These are phyloP conservation scores for Rhododendron molle DNA, from an alignment of 148 eudicot species.

Conservation along the genomic window DNA sequence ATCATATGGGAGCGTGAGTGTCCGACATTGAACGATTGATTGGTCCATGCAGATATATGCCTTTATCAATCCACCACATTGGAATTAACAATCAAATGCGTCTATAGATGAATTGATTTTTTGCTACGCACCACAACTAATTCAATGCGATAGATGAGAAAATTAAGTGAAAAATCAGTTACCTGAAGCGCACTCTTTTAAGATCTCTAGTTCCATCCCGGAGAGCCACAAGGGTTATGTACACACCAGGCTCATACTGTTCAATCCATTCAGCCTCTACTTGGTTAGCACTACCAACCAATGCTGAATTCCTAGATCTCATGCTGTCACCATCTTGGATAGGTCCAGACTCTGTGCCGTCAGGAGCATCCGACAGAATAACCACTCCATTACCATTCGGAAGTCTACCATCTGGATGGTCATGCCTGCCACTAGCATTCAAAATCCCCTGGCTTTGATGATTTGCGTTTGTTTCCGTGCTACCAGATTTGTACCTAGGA, in stretches of 20 bases:
- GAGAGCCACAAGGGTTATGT: constrained; percentile 85
- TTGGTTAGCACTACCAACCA: constrained; percentile 41
- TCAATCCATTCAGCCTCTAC: constrained; percentile 97
- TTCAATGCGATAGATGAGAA: not conserved
- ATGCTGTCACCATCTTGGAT: constrained; percentile 44
- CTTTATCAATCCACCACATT: not conserved
- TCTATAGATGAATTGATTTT: not conserved
- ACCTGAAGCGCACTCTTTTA: constrained; percentile 99
- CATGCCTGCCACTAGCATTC: constrained; percentile 36
- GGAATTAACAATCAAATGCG: not conserved
- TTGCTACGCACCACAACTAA: not conserved
- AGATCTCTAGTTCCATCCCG: constrained; percentile 93
- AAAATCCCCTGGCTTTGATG: constrained; percentile 31
- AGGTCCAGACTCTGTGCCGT: constrained; percentile 32
- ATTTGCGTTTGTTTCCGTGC: constrained; percentile 22
- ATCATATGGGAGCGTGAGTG: not conserved
- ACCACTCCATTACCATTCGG: constrained; percentile 34
- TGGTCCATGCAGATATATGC: not conserved
- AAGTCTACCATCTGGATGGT: constrained; percentile 25
- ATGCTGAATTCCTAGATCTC: constrained; percentile 34
- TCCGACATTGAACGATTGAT: not conserved
- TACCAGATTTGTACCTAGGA: constrained; percentile 27
- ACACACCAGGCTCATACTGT: constrained; percentile 96
- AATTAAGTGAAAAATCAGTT: not conserved
- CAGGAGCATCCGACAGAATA: constrained; percentile 41